These are phyloP conservation scores for Gossypium anomalum DNA, from an alignment of 345 rosid species.

Conservation along the genomic window DNA sequence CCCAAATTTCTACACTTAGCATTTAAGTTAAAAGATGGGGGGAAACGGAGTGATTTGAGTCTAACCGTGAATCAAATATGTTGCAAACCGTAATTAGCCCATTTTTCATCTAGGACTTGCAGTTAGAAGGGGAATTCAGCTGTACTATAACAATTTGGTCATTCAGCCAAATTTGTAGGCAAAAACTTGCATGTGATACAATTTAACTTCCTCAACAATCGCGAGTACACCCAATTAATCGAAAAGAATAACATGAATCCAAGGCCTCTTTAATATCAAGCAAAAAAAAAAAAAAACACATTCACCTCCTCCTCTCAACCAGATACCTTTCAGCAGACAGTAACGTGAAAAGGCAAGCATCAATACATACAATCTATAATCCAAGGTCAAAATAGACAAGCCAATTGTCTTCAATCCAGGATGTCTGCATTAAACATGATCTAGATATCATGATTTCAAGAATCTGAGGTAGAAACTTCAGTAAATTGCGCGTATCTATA, in stretches of 20 bases:
- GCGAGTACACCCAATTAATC: not conserved
- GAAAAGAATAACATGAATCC: not conserved
- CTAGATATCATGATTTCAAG: not conserved
- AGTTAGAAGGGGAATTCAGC: not conserved
- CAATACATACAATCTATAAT: conserved; percentile 3
- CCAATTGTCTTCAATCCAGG: not conserved
- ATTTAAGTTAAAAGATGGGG: not conserved
- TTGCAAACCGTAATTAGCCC: not conserved
- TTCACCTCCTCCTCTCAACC: not conserved
- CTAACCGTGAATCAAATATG: not conserved
- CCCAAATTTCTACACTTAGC: not conserved
- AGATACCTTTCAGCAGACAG: not conserved
- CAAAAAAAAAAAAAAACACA: not conserved
- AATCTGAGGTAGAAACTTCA: not conserved
- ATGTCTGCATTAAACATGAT: not conserved
- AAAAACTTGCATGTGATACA: not conserved
- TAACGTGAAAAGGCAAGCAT: not conserved
- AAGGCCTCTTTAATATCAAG: not conserved
- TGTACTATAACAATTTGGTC: not conserved
- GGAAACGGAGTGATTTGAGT: too few species aligned
- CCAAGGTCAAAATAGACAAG: not conserved
- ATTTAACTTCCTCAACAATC: not conserved
- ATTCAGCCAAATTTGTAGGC: not conserved
- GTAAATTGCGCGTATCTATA: not conserved
- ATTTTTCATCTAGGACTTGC: not conserved